Conservation (phyloP, 2,329 filamentous ascomycete genomes). For the Basipetospora chlamydospora region DNA sequence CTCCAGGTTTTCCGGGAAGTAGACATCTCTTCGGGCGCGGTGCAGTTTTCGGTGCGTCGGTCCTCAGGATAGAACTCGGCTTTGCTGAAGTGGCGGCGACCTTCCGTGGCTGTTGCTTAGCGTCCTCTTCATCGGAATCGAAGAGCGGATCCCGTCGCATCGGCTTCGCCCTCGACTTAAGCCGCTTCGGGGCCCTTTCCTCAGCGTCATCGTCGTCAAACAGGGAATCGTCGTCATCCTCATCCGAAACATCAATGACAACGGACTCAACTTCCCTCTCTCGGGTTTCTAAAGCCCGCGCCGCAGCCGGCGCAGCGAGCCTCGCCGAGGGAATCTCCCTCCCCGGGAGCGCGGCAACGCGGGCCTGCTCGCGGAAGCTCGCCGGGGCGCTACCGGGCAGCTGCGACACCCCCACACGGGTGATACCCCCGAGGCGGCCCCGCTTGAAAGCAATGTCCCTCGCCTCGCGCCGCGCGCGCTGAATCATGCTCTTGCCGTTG, state of each 20-base stretch:
- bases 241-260: not conserved
- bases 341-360: slow-evolving; percentile 4
- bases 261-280: not conserved
- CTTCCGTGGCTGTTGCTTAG: too few relatives aligned
- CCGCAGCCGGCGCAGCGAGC: not conserved
- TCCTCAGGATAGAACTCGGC: too few relatives aligned
- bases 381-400: not conserved
- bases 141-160: too few relatives aligned
- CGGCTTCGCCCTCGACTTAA: too few relatives aligned
- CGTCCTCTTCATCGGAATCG: too few relatives aligned
- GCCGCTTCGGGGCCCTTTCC: not conserved
- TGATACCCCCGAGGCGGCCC: not conserved
- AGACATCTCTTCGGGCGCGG: too few relatives aligned
- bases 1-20: slow-evolving; percentile 5
- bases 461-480: slow-evolving; percentile 3
- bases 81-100: too few relatives aligned
- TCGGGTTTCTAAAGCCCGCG: too few relatives aligned
- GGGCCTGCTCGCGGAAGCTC: slow-evolving; percentile 1
- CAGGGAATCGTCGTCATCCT: slow-evolving; percentile 1
- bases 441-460: slow-evolving; percentile 2
- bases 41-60: too few relatives aligned
- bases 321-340: not conserved
- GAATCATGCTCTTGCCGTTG: slow-evolving; percentile 3
- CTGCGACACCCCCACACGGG: too few relatives aligned
- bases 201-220: slow-evolving; percentile 1